These are phyloP conservation scores for Lactarius trivialis DNA, from an alignment of 768 basidiomycete species.

Conservation along the genomic window DNA sequence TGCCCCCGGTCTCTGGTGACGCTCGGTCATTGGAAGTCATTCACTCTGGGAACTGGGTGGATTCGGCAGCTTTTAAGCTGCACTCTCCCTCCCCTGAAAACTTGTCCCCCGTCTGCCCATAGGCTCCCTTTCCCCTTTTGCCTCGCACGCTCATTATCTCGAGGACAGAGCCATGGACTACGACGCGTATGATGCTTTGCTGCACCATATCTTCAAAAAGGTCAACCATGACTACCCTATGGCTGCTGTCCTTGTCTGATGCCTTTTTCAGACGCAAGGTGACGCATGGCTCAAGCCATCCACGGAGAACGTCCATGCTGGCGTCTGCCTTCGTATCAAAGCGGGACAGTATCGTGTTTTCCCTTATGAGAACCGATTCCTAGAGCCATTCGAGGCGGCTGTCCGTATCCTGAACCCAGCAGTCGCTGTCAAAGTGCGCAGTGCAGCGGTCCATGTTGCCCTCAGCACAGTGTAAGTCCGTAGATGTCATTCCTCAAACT, in stretches of 20 bases:
- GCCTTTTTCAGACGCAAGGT: conserved; percentile 57
- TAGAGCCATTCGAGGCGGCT: conserved; percentile 79
- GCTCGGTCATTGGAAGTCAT: not conserved
- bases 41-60: not conserved
- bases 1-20: not conserved
- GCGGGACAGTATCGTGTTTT: conserved; percentile 71
- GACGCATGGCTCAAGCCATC: conserved; percentile 85
- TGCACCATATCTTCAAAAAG: conserved; percentile 74
- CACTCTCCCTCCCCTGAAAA: conserved; percentile 12
- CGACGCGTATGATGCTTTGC: conserved; percentile 71
- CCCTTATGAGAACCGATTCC: conserved; percentile 76
- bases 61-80: not conserved
- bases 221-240: conserved; percentile 33
- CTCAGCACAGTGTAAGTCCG: conserved; percentile 56
- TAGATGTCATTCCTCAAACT: not conserved
- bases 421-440: conserved; percentile 76
- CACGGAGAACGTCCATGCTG: conserved; percentile 73
- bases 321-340: conserved; percentile 68
- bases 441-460: conserved; percentile 75
- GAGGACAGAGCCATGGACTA: conserved; percentile 52
- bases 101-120: conserved; percentile 16
- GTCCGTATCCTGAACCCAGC: conserved; percentile 71
- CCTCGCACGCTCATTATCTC: not conserved
- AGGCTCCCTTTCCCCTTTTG: conserved; percentile 15
- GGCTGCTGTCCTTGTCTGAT: conserved; percentile 10